phyloP scores from a whole-genome alignment of 2,329 filamentous ascomycete species.

The Colletotrichum costaricense region DNA sequence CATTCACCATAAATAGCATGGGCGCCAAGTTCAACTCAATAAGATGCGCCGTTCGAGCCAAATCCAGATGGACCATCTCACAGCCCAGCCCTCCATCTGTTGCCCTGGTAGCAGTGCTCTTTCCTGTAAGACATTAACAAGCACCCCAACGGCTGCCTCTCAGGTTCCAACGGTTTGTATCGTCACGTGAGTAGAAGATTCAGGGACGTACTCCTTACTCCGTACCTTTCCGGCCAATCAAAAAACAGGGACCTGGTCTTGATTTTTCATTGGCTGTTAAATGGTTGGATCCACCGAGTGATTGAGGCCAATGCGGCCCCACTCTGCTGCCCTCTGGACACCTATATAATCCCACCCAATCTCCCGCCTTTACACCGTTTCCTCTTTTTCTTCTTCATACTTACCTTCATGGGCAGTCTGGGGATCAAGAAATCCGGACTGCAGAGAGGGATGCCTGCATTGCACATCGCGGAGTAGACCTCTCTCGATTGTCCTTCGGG shows the following conservation, averaged over 20 bases:
- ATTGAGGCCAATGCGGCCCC: conserved; percentile 5
- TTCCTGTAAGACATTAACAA: not conserved
- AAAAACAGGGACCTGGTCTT: not conserved
- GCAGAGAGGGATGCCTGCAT: conserved; percentile 61
- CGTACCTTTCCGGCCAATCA: not conserved
- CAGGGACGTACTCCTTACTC: not conserved
- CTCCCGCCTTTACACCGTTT: conserved; percentile 35
- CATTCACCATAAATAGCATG: too few species aligned
- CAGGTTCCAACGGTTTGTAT: too few species aligned
- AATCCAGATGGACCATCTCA: not conserved
- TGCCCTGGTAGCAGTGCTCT: not conserved
- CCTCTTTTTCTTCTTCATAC: conserved; percentile 53
- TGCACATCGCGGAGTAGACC: conserved; percentile 53
- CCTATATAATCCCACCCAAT: conserved; percentile 45
- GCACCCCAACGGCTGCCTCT: not conserved
- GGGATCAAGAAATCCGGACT: conserved; percentile 55
- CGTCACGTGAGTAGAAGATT: too few species aligned
- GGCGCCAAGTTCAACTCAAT: too few species aligned
- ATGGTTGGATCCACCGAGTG: not conserved
- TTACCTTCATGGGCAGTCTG: conserved; percentile 59
- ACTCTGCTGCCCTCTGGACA: not conserved
- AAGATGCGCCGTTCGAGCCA: too few species aligned
- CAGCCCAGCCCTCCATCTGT: not conserved
- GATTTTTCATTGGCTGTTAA: not conserved
- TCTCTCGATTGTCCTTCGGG: conserved; percentile 39